phyloP scores from a whole-genome alignment of 2,329 filamentous ascomycete species.

The Epichloe gansuensis region DNA sequence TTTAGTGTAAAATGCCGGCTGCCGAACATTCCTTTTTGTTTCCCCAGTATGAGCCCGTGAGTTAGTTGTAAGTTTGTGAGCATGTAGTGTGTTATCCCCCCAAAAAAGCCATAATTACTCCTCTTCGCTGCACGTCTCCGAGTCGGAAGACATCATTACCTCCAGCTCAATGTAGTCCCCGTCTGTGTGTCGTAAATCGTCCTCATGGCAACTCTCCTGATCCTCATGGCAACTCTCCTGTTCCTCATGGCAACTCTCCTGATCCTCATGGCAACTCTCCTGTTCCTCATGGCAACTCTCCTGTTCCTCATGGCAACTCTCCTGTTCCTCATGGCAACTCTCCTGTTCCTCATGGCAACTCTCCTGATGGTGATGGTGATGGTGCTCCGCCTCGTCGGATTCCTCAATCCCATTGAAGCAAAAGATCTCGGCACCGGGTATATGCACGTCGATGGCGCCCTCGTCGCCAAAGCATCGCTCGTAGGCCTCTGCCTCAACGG shows the following conservation, averaged over 20 bases:
- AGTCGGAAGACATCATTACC: too few relatives aligned
- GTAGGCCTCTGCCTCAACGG: constrained; percentile 16
- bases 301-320: too few relatives aligned
- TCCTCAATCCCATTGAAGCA: constrained; percentile 4
- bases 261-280: too few relatives aligned
- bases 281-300: too few relatives aligned
- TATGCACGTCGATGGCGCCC: constrained; percentile 17
- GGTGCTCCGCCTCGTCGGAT: background rate
- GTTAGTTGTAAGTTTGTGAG: too few relatives aligned
- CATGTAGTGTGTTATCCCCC: too few relatives aligned
- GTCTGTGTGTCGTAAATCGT: background rate
- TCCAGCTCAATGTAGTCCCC: background rate
- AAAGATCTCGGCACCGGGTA: constrained; percentile 11
- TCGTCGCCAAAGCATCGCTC: constrained; percentile 12
- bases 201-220: background rate
- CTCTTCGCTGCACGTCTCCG: background rate
- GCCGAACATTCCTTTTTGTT: too few relatives aligned
- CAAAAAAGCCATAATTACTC: background rate
- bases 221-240: background rate
- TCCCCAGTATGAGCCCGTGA: too few relatives aligned
- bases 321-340: background rate
- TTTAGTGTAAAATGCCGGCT: too few relatives aligned
- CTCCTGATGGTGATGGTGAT: too few relatives aligned
- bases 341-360: background rate
- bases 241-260: background rate